Conservation (phyloP, 768 basidiomycete species). For the Hericium erinaceus region DNA sequence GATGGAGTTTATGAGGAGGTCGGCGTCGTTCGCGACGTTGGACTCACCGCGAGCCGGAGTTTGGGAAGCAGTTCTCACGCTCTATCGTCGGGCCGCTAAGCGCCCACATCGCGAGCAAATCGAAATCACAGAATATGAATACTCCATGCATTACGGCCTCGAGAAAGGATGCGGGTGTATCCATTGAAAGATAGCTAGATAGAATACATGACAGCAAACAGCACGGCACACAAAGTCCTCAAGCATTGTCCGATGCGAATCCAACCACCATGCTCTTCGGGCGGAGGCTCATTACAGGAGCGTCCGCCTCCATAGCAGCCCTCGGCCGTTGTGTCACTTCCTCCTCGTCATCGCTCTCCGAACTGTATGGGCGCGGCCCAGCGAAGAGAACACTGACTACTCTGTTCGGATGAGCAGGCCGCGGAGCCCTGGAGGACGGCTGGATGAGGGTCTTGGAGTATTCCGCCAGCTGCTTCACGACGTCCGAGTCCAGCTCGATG, state of each 20-base stretch:
- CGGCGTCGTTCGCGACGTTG: too few species aligned
- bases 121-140: too few species aligned
- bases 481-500: conserved; percentile 58
- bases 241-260: conserved; percentile 9
- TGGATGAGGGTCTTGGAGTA: conserved; percentile 35
- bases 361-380: conserved; percentile 7
- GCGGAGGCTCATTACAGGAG: conserved; percentile 10
- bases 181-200: too few species aligned
- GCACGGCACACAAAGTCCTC: neutral
- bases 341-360: conserved; percentile 15
- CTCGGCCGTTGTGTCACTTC: conserved; percentile 1
- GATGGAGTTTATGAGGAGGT: neutral
- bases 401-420: conserved; percentile 1
- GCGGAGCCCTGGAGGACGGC: conserved; percentile 26
- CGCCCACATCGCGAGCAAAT: too few species aligned
- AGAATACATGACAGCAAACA: too few species aligned
- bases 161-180: too few species aligned
- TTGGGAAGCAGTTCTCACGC: too few species aligned
- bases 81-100: too few species aligned
- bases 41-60: too few species aligned
- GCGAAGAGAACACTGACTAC: conserved; percentile 14
- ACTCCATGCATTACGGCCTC: too few species aligned
- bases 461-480: conserved; percentile 45
- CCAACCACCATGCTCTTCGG: conserved; percentile 13
- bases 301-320: neutral